Base-by-base conservation (phyloP, 1,139 yeast species). In the Kodamaea ohmeri region DNA sequence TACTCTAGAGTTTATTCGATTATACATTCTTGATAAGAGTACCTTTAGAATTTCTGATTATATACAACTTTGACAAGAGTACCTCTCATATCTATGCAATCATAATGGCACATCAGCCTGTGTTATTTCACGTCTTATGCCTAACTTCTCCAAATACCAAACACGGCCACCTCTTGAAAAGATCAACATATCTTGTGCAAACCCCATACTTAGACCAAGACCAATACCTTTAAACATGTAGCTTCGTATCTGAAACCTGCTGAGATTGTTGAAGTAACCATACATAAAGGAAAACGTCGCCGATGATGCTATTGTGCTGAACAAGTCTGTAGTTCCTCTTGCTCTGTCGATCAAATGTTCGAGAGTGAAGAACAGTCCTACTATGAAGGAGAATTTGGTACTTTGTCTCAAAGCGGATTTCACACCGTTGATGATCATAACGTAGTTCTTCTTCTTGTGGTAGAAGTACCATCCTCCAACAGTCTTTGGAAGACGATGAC, bases 391-490 rank as follows among this genome's bases (percentile, higher is more conserved):
- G 41, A 70, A 68, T 47, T 75, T 78, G 13, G 60, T 37, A 0
- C 76, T 73, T 18, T 66, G 69, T 38, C 54, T 58, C 18, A 71
- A 44, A 0, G 81, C 85, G 11, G 52, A 45, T 12, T 61, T 62
- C 46, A 76, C 58, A 0, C 85, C 87, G 18, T 64, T 65, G 39
- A 76, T 67, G 29, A 84, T 61, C 63, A 87, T 79, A 31, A 83
- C 84, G 56, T 85, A 85, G 58, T 85, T 84, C 63, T 86, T 87
- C 48, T 88, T 74, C 60, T 85, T 87, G 60, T 87, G 95, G 60
- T 88, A 87, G 55, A 83, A 84, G 56, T 84, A 88, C 96, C 96
- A 87, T 0, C 92, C 94, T 24, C 89, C 92, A 39, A 80, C 84
- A 0, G 84, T 80, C 16, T 64, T 69, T 3, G 96, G 96, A 44